A percentile compares a stretch with the other conserved stretches of the same genome.
Conservation (phyloP, 2,329 filamentous ascomycete genomes). For the Didymella segeticola region DNA sequence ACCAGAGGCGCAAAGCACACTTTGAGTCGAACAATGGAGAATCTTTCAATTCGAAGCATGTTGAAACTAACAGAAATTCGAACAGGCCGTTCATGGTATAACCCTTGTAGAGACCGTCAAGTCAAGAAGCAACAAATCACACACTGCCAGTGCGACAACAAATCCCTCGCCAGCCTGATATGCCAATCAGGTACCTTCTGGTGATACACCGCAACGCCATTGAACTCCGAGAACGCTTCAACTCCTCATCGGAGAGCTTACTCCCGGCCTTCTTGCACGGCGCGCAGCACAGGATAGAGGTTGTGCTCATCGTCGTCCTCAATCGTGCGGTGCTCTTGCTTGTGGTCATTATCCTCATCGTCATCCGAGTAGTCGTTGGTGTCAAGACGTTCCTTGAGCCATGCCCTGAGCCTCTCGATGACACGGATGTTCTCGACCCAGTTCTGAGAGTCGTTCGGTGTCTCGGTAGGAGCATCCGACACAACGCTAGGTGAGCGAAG, state of each 20-base stretch:
- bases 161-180: conserved; percentile 11
- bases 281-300: conserved; percentile 50
- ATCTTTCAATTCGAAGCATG: conserved; percentile 23
- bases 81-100: conserved; percentile 13
- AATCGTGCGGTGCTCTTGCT: conserved; percentile 38
- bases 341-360: conserved; percentile 40
- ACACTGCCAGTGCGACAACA: conserved; percentile 16
- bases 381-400: conserved; percentile 63
- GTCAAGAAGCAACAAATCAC: conserved; percentile 9
- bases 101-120: conserved; percentile 11
- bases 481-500: conserved; percentile 49
- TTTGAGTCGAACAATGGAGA: conserved; percentile 3
- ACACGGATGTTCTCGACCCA: conserved; percentile 72
- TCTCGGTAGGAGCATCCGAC: conserved; percentile 45
- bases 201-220: conserved; percentile 24
- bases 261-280: conserved; percentile 49
- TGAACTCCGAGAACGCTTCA: conserved; percentile 24
- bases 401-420: conserved; percentile 65
- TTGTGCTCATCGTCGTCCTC: conserved; percentile 50
- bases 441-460: conserved; percentile 40
- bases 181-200: conserved; percentile 15
- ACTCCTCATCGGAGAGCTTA: conserved; percentile 20
- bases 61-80: conserved; percentile 11
- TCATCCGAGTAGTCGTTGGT: conserved; percentile 56
- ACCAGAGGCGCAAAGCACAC: neutral